Base-by-base conservation (phyloP, 2,329 filamentous ascomycete genomes). In the Penicillium frequentans region DNA sequence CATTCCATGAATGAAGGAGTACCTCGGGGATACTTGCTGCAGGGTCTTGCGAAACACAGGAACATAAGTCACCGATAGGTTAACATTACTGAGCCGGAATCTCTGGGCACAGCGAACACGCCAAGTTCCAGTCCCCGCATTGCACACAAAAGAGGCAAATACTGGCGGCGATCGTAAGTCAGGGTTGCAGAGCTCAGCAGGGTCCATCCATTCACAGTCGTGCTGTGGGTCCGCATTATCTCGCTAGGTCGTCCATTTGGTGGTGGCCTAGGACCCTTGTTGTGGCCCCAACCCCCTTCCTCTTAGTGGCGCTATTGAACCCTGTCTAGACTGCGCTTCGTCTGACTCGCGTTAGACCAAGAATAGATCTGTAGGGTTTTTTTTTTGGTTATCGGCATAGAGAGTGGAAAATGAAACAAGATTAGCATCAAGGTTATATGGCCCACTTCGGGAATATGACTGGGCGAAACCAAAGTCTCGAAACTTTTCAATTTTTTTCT, bases 111-210 rank as follows among this genome's bases (percentile, higher is more conserved):
- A 47, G 44, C 23, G 26, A 31, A 53, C 35, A 31, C 61, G 31
- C 63, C 61, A 64, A 60, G 16, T 29, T 21, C 37, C 13, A 43
- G 57, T 56, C 57, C 53, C 64, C 60, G 60, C 60, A 63, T 60
- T 50, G 23, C 55, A 42, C 13, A 50, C 55, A 0, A 45, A 59
- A 50, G 0, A 2, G 55, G 64, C 6, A 62, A 56, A 31, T 45
- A 27, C n/a, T 51, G 55, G 14, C 57, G 57, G 43, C 19, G 58
- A 66, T 65, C 64, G 39, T 7, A 24, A 54, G 49, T 56, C 59
- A 60, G 60, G 62, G 56, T 57, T 52, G 54, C 59, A 62, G 55
- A 60, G 31, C 29, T 44, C 54, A 47, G 47, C 54, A 61, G 60
- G 58, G 48, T 33, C 57, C 56, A 59, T 35, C 62, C 60, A 62